A percentile compares a stretch with the other conserved stretches of the same genome.
Evolutionary conservation across 1,139 yeast genomes (phyloP).

Genomic region (Zygoascus hellenicus): DNA sequence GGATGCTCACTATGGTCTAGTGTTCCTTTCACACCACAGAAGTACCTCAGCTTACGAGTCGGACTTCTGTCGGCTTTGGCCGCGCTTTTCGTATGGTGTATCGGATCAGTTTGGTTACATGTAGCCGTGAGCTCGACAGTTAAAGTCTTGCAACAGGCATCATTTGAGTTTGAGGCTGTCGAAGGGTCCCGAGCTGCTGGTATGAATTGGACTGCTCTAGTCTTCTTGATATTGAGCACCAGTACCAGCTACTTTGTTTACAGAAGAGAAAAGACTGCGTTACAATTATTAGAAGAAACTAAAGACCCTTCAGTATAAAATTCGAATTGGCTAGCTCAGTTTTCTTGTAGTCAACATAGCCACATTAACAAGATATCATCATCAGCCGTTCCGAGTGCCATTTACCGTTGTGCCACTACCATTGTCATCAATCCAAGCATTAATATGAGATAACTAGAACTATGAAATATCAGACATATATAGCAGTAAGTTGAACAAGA

Average conservation of each 20-base stretch:
- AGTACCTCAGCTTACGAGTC: conserved; percentile 38
- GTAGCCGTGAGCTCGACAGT: conserved; percentile 50
- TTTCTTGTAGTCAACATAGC: no score
- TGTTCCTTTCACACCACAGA: conserved; percentile 42
- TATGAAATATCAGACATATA: conserved; percentile 25
- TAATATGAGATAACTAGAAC: conserved; percentile 3
- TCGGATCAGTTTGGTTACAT: conserved; percentile 64
- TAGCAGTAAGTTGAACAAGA: conserved; percentile 12
- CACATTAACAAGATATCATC: no score
- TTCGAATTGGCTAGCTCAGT: no score
- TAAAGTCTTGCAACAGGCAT: conserved; percentile 44
- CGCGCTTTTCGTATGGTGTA: conserved; percentile 53
- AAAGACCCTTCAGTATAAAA: no score
- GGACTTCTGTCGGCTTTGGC: conserved; percentile 37
- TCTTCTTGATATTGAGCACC: conserved; percentile 31
- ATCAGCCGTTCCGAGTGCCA: no score
- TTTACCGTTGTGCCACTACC: conserved; percentile 1
- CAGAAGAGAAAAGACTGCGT: background rate
- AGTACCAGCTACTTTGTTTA: background rate
- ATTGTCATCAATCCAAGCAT: background rate
- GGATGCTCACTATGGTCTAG: conserved; percentile 25
- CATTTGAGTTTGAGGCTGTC: conserved; percentile 45
- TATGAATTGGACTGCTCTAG: conserved; percentile 58
- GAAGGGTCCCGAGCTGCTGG: conserved; percentile 52
- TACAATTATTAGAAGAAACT: no score